Base-by-base conservation (phyloP, 768 basidiomycete genomes). In the Floccularia luteovirens region DNA sequence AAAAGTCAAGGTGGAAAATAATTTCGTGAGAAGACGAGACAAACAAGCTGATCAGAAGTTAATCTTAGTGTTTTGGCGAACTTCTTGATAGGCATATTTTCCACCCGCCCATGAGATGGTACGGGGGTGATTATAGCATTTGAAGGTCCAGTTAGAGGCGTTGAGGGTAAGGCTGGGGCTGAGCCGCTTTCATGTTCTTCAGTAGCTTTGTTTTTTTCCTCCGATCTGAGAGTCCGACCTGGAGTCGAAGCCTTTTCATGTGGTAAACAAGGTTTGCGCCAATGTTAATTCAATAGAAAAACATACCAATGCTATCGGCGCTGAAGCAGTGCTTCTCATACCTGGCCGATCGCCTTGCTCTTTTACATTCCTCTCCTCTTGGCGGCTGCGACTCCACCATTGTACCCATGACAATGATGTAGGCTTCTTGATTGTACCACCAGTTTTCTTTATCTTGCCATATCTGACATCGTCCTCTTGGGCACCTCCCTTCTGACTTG, bases 1-100 rank as follows among this genome's bases (percentile, higher is more conserved):
- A 11, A 13, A n/a, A 11, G 20, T 39, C n/a, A 6, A 10, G 12
- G 16, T 19, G 22, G 25, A 28, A 16, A 27, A 17, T 33, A 34
- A 36, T n/a, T 12, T 12, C 7, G 25, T 30, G 24, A 21, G 19
- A 3, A 38, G 20, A 11, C 11, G 14, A 19, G 10, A 62, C 79
- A 53, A 50, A 92, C 91, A 30, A 99, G 72, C 56, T 99, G 96
- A 49, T 94, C 91, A 3, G 92, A 96, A 0, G 93, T 91, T 43
- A 99, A 61, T 4, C 96, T 75, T 43, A 99, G 61, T 0, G 94
- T 91, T 66, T 99, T 98, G 6, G 88, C 92, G 54, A 77, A 98
- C 52, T 75, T 82, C 54, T 75, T 47, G 23, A 42, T 28, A 20
- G 31, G 28, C 13, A 20, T 5, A 23, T 23, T 16, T 8, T 19